Base-by-base conservation (phyloP, 148 eudicot species). In the Camellia sinensis region DNA sequence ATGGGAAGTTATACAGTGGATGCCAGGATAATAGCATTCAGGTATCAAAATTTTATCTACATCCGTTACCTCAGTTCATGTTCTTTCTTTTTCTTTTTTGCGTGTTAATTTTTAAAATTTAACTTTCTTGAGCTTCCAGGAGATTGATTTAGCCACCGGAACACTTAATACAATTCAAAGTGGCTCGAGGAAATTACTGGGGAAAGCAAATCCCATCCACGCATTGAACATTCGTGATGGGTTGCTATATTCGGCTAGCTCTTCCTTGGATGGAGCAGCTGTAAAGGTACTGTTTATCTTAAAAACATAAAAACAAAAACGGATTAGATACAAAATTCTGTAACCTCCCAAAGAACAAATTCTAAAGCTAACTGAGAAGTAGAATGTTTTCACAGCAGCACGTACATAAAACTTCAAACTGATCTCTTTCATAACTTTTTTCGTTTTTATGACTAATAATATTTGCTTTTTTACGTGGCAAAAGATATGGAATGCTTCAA, bases 11-110 rank as follows among this genome's bases (percentile, higher is more conserved):
- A 68, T 88, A 88, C 80, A 84, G 88, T 69, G 90, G 90, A 72
- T 88, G 90, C 59, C 82, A 78, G 1, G 88, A 88, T 76, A 88
- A 67, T 57, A 88, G 90, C 79, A 84, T 88, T 76, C 90, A 88
- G 86, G 90, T 88, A 77, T 8, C 44, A 65, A 64, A 74, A 10
- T 7, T 14, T 7, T 18, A 45, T 67, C 14, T 43, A 2, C 10
- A 22, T n/a, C 41, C 22, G 11, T 41, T 50, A 19, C 57, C 2
- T n/a, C 29, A 19, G 41, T 29, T 37, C 57, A 57, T 59, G 43
- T 5, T 54, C 71, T 76, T 77, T 22, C 87, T 85, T 88, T 88
- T 79, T 56, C n/a, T n/a, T n/a, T n/a, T n/a, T n/a, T n/a, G n/a
- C n/a, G n/a, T n/a, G n/a, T n/a, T n/a, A n/a, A n/a, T n/a, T n/a